These are phyloP conservation scores for Dothidotthia symphoricarpi DNA, from an alignment of 2,329 filamentous ascomycete genomes.

Conservation along the genomic window DNA sequence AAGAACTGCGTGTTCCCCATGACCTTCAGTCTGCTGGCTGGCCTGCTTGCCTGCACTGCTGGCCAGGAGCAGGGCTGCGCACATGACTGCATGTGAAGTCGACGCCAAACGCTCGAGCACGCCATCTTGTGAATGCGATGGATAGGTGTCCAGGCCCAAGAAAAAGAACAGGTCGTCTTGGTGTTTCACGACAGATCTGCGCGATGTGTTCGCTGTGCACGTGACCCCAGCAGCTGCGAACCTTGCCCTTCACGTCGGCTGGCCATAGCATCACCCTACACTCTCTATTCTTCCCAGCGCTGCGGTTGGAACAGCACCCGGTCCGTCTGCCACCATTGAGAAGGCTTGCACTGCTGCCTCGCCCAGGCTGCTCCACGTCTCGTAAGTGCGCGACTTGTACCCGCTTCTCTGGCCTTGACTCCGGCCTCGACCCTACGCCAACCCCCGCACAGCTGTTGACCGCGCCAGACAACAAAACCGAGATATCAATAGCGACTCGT, in stretches of 20 bases:
- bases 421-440: slow-evolving; percentile 17
- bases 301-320: slow-evolving; percentile 24
- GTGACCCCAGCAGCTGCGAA: slow-evolving; percentile 13
- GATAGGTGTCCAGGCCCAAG: not conserved
- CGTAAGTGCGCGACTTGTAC: slow-evolving; percentile 33
- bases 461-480: slow-evolving; percentile 13
- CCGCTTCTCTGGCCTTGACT: slow-evolving; percentile 25
- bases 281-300: slow-evolving; percentile 41
- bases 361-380: slow-evolving; percentile 15
- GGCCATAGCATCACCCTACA: slow-evolving; percentile 35
- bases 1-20: too few relatives aligned
- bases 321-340: slow-evolving; percentile 34
- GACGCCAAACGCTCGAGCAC: too few relatives aligned
- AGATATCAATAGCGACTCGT: slow-evolving; percentile 20
- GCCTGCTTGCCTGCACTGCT: not conserved
- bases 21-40: too few relatives aligned
- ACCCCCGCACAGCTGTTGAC: slow-evolving; percentile 22
- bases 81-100: too few relatives aligned
- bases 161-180: slow-evolving; percentile 2
- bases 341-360: slow-evolving; percentile 28
- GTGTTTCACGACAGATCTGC: slow-evolving; percentile 9
- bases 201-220: slow-evolving; percentile 9
- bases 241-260: slow-evolving; percentile 17
- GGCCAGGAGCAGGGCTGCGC: too few relatives aligned
- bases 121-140: not conserved